Conservation (phyloP, 2,329 filamentous ascomycete species). For the Verticillium klebahnii region DNA sequence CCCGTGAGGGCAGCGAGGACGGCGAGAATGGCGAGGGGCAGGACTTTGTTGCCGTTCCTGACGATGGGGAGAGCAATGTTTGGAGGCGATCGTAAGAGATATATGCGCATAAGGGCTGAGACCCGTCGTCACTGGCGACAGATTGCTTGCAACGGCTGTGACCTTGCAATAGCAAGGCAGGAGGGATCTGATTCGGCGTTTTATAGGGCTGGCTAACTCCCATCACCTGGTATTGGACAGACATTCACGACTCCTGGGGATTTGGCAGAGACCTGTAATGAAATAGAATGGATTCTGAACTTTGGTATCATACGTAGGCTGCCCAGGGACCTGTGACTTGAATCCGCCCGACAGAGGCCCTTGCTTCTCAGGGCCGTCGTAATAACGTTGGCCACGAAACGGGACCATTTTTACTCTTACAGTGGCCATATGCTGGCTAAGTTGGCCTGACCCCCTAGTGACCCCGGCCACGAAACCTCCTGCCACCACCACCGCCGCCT, state of each 20-base stretch:
- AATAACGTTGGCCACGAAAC: too few relatives aligned
- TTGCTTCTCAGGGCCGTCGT: not conserved
- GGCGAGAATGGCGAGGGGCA: conserved; percentile 24
- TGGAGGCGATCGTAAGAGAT: conserved; percentile 29
- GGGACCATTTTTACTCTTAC: too few relatives aligned
- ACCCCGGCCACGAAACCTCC: conserved; percentile 26
- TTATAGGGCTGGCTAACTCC: not conserved
- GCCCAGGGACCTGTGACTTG: not conserved
- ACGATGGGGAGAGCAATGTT: conserved; percentile 36
- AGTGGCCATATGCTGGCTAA: too few relatives aligned
- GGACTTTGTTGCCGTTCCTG: conserved; percentile 49
- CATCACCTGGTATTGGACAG: not conserved
- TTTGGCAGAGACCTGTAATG: not conserved
- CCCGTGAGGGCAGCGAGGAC: conserved; percentile 29
- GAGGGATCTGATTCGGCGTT: not conserved
- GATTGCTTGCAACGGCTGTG: not conserved
- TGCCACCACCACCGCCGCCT: conserved; percentile 19
- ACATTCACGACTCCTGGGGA: not conserved
- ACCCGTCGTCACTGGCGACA: not conserved
- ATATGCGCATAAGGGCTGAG: not conserved
- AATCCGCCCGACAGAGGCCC: not conserved
- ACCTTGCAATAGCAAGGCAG: too few relatives aligned
- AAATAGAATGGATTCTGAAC: conserved; percentile 15
- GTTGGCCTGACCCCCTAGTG: conserved; percentile 9
- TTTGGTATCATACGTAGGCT: not conserved